Evolutionary conservation across 192 early-diverging fungal species (phyloP), one percentile per base, ranked within the genome.

Genomic region (Coemansia sp.): DNA sequence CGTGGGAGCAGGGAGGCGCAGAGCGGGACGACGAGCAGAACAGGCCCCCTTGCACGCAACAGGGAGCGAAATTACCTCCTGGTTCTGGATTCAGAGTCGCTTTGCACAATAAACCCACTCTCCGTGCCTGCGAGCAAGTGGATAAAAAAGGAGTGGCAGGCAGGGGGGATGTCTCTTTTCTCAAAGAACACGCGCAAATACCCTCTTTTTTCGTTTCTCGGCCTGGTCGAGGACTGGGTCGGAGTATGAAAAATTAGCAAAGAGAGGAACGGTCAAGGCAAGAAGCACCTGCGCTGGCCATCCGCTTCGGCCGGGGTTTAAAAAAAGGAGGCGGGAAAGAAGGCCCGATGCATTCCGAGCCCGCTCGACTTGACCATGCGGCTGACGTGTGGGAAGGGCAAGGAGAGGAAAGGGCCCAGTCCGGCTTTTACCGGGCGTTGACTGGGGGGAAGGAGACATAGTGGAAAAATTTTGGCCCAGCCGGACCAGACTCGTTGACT

Each of bases 1-100:
- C 51, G 51, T 53, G 51, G 51, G 38, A 53, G 51, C 50, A 38
- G 32, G 5, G 17, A 36, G 34, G 12, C 34, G 11, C 15, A n/a
- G 4, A 29, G 28, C 28, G 8, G 8, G 28, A 29, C 28, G 8
- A 3, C 3, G 8, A 29, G 28, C 28, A 17, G 36, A 39, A 39
- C 36, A 15, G 36, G 19, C 19, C 36, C 36, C 19, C 36, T 38
- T 38, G n/a, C n/a, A 17, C n/a, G n/a, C n/a, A n/a, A n/a, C n/a
- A n/a, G n/a, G n/a, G n/a, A n/a, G n/a, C n/a, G n/a, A n/a, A n/a
- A n/a, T n/a, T n/a, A n/a, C n/a, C n/a, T n/a, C n/a, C n/a, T n/a
- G n/a, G n/a, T n/a, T n/a, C n/a, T n/a, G n/a, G n/a, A n/a, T n/a
- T n/a, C n/a, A n/a, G n/a, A n/a, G n/a, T n/a, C n/a, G n/a, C n/a